These are phyloP conservation scores for Yamagishiella unicocca DNA, from an alignment of 139 green algal genomes.

Conservation along the genomic window DNA sequence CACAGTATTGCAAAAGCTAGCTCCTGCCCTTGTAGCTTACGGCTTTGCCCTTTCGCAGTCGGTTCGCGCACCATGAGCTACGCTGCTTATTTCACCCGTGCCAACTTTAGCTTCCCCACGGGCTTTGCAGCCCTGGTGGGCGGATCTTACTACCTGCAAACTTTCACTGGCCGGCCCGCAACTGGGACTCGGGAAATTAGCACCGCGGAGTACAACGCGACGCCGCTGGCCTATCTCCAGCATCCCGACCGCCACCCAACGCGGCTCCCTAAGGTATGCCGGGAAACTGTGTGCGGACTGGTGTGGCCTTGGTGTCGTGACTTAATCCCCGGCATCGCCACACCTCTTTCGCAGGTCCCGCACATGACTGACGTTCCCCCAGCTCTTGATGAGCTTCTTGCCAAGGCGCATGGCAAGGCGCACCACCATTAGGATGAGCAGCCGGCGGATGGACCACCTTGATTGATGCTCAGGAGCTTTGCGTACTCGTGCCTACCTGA, in stretches of 20 bases:
- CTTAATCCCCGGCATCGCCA: background rate
- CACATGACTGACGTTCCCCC: conserved; percentile 25
- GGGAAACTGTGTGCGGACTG: background rate
- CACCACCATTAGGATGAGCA: conserved; percentile 16
- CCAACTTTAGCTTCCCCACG: conserved; percentile 42
- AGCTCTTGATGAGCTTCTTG: background rate
- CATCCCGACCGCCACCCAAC: conserved; percentile 12
- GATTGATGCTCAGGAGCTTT: no score
- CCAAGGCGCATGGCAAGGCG: conserved; percentile 31
- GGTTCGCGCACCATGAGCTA: conserved; percentile 39
- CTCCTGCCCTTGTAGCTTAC: no score
- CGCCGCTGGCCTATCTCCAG: conserved; percentile 28
- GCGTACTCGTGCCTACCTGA: no score
- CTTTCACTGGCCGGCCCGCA: background rate
- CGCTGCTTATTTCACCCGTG: conserved; percentile 5
- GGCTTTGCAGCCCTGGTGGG: conserved; percentile 20
- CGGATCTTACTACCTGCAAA: conserved; percentile 10
- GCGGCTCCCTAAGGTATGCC: background rate
- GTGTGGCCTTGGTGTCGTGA: background rate
- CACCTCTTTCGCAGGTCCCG: background rate
- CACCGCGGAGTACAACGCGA: conserved; percentile 38
- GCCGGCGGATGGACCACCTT: no score
- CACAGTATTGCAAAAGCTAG: no score
- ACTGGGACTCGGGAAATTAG: conserved; percentile 17
- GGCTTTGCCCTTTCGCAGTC: no score